A percentile compares a stretch with the other conserved stretches of the same genome.
Evolutionary conservation across 2,329 filamentous ascomycete species (phyloP).

Genomic region (Diaporthe citriasiana): DNA sequence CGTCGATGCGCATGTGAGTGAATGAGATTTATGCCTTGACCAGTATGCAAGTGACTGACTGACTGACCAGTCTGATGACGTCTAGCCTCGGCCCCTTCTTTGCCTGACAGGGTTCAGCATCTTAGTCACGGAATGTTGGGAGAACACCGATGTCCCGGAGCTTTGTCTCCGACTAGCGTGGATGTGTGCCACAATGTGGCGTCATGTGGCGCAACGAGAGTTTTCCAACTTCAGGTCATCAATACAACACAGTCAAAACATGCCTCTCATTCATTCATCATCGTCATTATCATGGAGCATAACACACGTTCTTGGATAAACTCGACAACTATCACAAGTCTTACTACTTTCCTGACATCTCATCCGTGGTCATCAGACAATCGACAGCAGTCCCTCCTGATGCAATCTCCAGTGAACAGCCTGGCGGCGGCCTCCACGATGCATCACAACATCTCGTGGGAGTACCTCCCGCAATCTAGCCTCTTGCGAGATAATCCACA

Average conservation of each 20-base stretch:
- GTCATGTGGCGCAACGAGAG: conserved; percentile 10
- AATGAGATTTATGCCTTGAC: background rate
- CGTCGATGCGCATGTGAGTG: background rate
- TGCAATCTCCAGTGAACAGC: background rate
- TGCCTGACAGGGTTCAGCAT: background rate
- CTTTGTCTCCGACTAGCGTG: background rate
- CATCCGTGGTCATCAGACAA: background rate
- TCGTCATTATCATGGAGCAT: background rate
- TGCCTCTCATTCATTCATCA: background rate
- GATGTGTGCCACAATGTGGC: background rate
- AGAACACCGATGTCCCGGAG: background rate
- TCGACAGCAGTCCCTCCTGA: background rate
- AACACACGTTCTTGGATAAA: background rate
- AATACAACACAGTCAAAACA: background rate
- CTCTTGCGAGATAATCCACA: background rate
- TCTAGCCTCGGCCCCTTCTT: conserved; percentile 8
- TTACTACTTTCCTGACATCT: background rate
- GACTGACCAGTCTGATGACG: conserved; percentile 6
- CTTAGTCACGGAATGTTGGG: background rate
- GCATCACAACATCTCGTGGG: background rate
- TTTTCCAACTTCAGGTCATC: conserved; percentile 1
- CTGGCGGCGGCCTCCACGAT: background rate
- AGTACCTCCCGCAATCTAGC: background rate
- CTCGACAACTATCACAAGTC: rapidly evolving
- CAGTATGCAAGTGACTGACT: conserved; percentile 5